Base-by-base conservation (phyloP, 176 grass and related monocot genomes). In the Metroxylon sagu region DNA sequence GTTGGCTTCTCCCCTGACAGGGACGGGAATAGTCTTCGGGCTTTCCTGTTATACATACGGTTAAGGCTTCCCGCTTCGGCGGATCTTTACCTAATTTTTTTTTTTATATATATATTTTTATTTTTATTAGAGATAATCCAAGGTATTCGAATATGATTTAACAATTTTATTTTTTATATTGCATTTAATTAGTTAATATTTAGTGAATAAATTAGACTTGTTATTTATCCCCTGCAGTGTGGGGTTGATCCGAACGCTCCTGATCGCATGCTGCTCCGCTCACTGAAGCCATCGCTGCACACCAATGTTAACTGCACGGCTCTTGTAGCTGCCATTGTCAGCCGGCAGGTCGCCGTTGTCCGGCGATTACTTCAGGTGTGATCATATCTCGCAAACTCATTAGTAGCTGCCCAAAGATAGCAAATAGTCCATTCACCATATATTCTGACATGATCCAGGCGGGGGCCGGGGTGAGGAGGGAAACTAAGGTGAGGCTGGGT, bases 1-100 rank as follows among this genome's bases (percentile, higher is more conserved):
- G 80, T 90, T 90, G 91, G 86, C 91, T 82, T 96, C 86, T 82
- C 81, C 81, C 86, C 78, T 82, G 74, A 82, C 78, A 96, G 73
- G 82, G 79, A 78, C 89, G 85, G 79, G 73, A 89, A 56, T 4
- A 56, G 82, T 60, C 19, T 78, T 78, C 25, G 66, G 51, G 64
- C 78, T 75, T 64, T 67, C 66, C 66, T 64, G 14, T 56, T 53
- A 25, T 1, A 14, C 35, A 14, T 1, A 3, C 35, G 35, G 35
- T 43, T 43, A 43, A 43, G 35, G 35, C 35, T 43, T 2, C 8
- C 35, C 35, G 35, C 35, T 69, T 60, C 53, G 62, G 82, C 53
- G 72, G 72, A 76, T 80, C 77, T 80, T 80, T 25, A 72, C 57
- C 72, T 5, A 58, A 8, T 14, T 72, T 84, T 80, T 84, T 82